Base-by-base conservation (phyloP, 257 asterid species). In the Leonotis leonurus region DNA sequence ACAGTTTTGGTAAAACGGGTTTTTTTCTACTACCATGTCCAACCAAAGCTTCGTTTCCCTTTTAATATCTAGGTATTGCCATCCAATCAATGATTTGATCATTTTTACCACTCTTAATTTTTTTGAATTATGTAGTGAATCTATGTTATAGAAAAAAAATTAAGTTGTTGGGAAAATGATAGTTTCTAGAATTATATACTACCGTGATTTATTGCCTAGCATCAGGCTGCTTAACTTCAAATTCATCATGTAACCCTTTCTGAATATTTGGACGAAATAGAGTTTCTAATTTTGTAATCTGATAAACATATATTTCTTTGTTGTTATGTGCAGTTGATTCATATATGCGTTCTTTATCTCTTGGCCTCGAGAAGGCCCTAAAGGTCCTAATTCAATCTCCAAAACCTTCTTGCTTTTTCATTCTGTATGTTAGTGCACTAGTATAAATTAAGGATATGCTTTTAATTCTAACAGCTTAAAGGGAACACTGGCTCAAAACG, bases 341-440 rank as follows among this genome's bases (percentile, higher is more conserved):
- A 50, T 56, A 58, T 64, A 67, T 67, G 40, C 74, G 76, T 65
- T 72, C 80, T 73, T 13, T 88, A 53, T 72, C 83, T 40, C 86
- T 72, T 36, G 82, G 89, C 54, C 95, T 92, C 78, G 98, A 92
- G 77, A 88, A 80, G 80, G 86, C 88, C 53, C 78, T 92, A 49
- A 89, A 86, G 95, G 98, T 92, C 75, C 63, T 46, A 22, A 5
- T 20, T 56, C 58, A 54, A 43, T 51, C 39, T 48, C 18, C 17
- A 27, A 21, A 32, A 37, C 27, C 67, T 55, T 50, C 33, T 62
- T 43, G 35, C 32, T 46, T 67, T 56, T 67, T 56, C 67, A 53
- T 58, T 46, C 14, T 35, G 29, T 70, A 67, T 72, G 59, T 65
- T 63, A 26, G 46, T 70, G 20, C 54, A 65, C 53, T 32, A 59